Conservation (phyloP, 1,284 basidiomycete genomes). For the Puccinia polysora region DNA sequence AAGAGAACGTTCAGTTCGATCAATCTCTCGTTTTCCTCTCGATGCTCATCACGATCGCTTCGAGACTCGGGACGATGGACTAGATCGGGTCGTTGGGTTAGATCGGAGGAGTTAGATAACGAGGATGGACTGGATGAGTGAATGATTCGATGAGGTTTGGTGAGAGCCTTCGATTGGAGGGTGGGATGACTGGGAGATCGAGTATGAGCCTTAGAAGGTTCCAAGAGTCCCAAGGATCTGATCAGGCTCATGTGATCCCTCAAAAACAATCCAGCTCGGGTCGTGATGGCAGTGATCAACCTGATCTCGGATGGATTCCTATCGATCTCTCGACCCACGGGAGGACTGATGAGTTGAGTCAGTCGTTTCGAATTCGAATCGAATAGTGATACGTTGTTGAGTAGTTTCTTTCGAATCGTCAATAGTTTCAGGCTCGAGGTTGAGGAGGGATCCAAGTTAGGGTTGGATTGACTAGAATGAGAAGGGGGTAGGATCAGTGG, state of each 20-base stretch:
- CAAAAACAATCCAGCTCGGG: constrained; percentile 72
- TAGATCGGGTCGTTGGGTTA: too few relatives aligned
- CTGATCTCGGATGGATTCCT: constrained; percentile 68
- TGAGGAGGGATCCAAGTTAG: background rate
- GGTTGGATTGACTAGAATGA: background rate
- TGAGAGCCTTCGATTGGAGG: background rate
- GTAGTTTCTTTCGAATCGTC: constrained; percentile 19
- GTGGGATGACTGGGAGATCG: background rate
- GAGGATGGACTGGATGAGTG: background rate
- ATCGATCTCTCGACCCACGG: too few relatives aligned
- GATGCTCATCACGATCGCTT: background rate
- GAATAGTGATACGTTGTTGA: constrained; percentile 14
- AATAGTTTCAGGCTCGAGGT: constrained; percentile 12
- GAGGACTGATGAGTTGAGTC: background rate
- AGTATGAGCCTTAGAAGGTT: background rate
- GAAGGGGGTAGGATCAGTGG: background rate
- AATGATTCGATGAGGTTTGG: background rate
- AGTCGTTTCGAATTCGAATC: constrained; percentile 17
- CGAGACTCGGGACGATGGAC: too few relatives aligned
- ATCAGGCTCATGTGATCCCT: constrained; percentile 82
- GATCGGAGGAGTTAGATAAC: background rate
- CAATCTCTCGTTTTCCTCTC: too few relatives aligned
- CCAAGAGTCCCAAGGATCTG: constrained; percentile 55
- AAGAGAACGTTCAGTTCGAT: constrained; percentile 69
- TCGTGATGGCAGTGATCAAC: constrained; percentile 74